These are phyloP conservation scores for Lepidium africanum DNA, from an alignment of 345 rosid species.

Conservation along the genomic window DNA sequence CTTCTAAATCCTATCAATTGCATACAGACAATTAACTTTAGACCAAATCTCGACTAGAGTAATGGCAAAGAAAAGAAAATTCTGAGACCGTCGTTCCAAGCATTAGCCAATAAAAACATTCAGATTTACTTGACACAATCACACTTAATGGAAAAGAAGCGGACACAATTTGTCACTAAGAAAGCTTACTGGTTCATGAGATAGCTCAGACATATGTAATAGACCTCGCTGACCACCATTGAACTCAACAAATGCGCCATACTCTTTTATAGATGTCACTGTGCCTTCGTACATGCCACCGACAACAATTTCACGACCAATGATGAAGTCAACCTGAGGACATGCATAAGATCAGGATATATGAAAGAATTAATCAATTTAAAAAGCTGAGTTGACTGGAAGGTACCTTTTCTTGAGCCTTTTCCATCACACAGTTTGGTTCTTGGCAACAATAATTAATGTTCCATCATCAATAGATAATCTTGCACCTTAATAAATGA, in stretches of 20 bases:
- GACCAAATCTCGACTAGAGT: not conserved
- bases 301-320: slow-evolving; percentile 84
- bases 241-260: slow-evolving; percentile 96
- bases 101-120: not conserved
- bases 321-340: slow-evolving; percentile 61
- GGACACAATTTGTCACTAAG: not conserved
- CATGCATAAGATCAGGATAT: slow-evolving; percentile 15
- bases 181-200: slow-evolving; percentile 75
- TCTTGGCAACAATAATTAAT: slow-evolving; percentile 68
- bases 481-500: slow-evolving; percentile 51
- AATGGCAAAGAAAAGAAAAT: not conserved
- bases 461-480: slow-evolving; percentile 70
- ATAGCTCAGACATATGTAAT: slow-evolving; percentile 87
- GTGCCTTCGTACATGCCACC: slow-evolving; percentile 85
- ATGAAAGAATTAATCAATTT: not conserved
- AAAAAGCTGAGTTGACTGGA: not conserved
- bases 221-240: slow-evolving; percentile 94
- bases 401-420: slow-evolving; percentile 73
- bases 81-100: not conserved
- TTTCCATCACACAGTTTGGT: slow-evolving; percentile 62
- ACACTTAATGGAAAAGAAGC: not conserved
- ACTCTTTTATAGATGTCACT: slow-evolving; percentile 84
- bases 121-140: not conserved
- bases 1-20: too few species aligned
- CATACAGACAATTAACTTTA: not conserved